Evolutionary conservation across 1,284 basidiomycete species (phyloP).

Genomic region (Marasmius oreades): DNA sequence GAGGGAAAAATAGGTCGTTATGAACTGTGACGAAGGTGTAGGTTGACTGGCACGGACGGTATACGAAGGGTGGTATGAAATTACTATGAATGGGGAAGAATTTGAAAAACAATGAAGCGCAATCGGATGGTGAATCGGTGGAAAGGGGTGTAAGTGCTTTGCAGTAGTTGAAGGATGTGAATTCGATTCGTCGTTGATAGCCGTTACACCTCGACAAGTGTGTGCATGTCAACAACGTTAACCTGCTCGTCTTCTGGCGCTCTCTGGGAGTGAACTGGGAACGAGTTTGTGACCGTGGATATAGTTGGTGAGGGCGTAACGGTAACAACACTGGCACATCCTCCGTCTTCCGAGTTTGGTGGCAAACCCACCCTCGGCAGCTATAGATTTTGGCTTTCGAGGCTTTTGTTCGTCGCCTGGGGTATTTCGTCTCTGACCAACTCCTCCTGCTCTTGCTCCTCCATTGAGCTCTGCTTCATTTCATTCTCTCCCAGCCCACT

Average conservation of each 20-base stretch:
- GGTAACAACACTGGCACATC: slow-evolving; percentile 24
- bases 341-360: slow-evolving; percentile 41
- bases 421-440: too few relatives aligned
- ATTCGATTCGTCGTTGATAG: slow-evolving; percentile 57
- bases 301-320: slow-evolving; percentile 18
- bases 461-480: too few relatives aligned
- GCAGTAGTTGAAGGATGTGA: slow-evolving; percentile 20
- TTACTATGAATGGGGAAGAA: slow-evolving; percentile 30
- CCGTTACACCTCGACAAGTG: slow-evolving; percentile 68
- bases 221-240: slow-evolving; percentile 44
- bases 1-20: slow-evolving; percentile 54
- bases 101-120: background rate
- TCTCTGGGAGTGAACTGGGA: slow-evolving; percentile 13
- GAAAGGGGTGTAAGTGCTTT: slow-evolving; percentile 31
- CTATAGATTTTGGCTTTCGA: slow-evolving; percentile 37
- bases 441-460: too few relatives aligned
- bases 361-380: slow-evolving; percentile 27
- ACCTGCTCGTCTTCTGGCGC: slow-evolving; percentile 41
- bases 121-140: background rate
- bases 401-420: too few relatives aligned
- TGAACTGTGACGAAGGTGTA: slow-evolving; percentile 43
- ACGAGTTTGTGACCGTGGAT: slow-evolving; percentile 12
- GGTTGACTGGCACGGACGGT: slow-evolving; percentile 46
- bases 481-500: too few relatives aligned
- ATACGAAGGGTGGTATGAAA: too few relatives aligned